phyloP scores from a whole-genome alignment of 768 basidiomycete species.

The Suillus occidentalis region DNA sequence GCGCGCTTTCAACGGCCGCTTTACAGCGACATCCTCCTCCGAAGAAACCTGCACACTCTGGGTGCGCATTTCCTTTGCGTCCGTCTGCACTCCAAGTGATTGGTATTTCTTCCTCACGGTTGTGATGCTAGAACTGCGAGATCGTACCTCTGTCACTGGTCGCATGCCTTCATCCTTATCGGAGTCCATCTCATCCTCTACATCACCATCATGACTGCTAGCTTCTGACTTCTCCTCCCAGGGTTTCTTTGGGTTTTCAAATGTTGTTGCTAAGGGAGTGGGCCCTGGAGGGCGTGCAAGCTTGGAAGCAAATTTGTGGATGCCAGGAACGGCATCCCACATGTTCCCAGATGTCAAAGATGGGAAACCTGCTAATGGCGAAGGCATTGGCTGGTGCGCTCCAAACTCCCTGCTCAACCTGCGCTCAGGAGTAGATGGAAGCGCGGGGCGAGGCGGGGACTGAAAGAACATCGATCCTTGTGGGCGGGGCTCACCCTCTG shows the following conservation, averaged over 20 bases:
- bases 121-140: constrained; percentile 33
- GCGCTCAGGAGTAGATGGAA: constrained; percentile 30
- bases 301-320: constrained; percentile 70
- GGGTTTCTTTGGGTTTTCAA: constrained; percentile 42
- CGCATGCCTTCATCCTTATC: constrained; percentile 39
- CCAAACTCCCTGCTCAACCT: constrained; percentile 9
- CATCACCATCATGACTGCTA: constrained; percentile 80
- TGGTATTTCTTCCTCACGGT: constrained; percentile 44
- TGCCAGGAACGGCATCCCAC: constrained; percentile 82
- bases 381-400: constrained; percentile 30
- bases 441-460: constrained; percentile 36
- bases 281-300: constrained; percentile 51
- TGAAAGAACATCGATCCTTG: constrained; percentile 30
- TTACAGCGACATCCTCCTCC: constrained; percentile 12
- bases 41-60: constrained; percentile 60
- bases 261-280: constrained; percentile 46
- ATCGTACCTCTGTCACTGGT: constrained; percentile 32
- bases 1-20: constrained; percentile 26
- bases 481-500: constrained; percentile 56
- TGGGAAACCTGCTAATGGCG: constrained; percentile 48
- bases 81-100: constrained; percentile 72
- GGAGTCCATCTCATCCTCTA: constrained; percentile 69
- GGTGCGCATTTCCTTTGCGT: constrained; percentile 49
- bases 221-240: constrained; percentile 53
- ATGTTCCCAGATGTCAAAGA: constrained; percentile 73